Conservation (phyloP, 108 stramenopile species). For the Nitzschia sp. region DNA sequence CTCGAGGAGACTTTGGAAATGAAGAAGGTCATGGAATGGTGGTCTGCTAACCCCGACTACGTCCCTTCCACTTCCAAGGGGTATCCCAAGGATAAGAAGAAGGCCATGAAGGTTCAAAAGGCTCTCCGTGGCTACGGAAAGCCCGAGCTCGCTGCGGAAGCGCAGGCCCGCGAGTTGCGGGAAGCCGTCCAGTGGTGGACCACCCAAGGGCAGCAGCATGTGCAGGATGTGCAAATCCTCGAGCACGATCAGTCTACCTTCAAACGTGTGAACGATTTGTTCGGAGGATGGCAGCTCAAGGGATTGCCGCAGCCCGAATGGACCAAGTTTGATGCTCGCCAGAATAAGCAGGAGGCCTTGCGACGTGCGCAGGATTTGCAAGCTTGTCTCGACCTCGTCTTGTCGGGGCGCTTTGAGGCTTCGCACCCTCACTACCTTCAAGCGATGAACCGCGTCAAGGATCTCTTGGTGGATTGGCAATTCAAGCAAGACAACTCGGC, state of each 20-base stretch:
- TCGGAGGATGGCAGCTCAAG: conserved; percentile 38
- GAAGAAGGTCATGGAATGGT: conserved; percentile 43
- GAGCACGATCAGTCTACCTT: conserved; percentile 32
- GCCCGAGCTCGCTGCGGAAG: conserved; percentile 18
- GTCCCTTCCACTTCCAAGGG: conserved; percentile 18
- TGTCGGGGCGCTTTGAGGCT: conserved; percentile 25
- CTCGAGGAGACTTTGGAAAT: conserved; percentile 18
- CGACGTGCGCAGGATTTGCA: conserved; percentile 26
- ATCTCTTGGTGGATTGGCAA: conserved; percentile 32
- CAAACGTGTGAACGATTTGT: conserved; percentile 42
- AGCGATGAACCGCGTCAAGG: conserved; percentile 31
- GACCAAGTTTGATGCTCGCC: conserved; percentile 29
- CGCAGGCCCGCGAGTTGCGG: conserved; percentile 36
- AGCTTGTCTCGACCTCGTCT: conserved; percentile 27
- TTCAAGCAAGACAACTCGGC: conserved; percentile 35
- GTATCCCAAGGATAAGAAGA: conserved; percentile 31
- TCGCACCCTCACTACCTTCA: conserved; percentile 28
- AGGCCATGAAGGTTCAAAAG: conserved; percentile 39
- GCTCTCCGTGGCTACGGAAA: conserved; percentile 16
- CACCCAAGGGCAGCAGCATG: conserved; percentile 12
- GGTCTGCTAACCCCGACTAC: conserved; percentile 33
- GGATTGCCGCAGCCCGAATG: conserved; percentile 23
- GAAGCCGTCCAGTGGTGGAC: conserved; percentile 41
- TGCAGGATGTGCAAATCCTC: conserved; percentile 21
- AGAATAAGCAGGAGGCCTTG: conserved; percentile 19